Conservation (phyloP, 352 stramenopile species). For the Saprolegnia diclina region DNA sequence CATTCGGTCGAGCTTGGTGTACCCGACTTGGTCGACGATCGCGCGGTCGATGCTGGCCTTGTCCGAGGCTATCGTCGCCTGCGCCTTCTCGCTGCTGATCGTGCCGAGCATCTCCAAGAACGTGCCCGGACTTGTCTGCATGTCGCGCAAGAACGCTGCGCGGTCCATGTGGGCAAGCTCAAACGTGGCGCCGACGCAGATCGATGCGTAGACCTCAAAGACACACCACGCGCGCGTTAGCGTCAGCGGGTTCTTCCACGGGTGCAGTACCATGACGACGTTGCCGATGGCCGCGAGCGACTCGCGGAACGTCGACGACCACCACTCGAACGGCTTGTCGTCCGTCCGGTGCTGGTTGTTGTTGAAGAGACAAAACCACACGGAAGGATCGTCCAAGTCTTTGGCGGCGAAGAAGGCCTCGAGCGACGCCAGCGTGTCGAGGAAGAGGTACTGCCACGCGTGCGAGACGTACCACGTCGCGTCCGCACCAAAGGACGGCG, state of each 20-base stretch:
- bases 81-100: not conserved
- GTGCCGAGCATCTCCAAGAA: not conserved
- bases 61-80: not conserved
- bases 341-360: constrained; percentile 21
- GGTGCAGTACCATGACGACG: constrained; percentile 25
- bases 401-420: constrained; percentile 6
- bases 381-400: not conserved
- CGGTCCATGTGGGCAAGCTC: constrained; percentile 11
- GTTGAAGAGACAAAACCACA: constrained; percentile 27
- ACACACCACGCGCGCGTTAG: constrained; percentile 24
- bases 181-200: constrained; percentile 8
- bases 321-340: constrained; percentile 3
- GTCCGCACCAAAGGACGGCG: not conserved
- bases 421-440: constrained; percentile 3
- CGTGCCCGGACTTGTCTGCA: not conserved
- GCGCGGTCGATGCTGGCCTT: constrained; percentile 4
- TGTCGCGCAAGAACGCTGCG: not conserved
- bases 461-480: constrained; percentile 17
- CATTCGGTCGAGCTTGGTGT: not conserved
- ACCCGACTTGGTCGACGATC: constrained; percentile 1
- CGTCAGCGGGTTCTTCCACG: constrained; percentile 23
- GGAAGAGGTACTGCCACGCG: constrained; percentile 14
- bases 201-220: constrained; percentile 24
- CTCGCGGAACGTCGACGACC: constrained; percentile 6
- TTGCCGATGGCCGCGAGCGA: constrained; percentile 9